Conservation (phyloP, 106 monocot species). For the Iris macrosiphon region DNA sequence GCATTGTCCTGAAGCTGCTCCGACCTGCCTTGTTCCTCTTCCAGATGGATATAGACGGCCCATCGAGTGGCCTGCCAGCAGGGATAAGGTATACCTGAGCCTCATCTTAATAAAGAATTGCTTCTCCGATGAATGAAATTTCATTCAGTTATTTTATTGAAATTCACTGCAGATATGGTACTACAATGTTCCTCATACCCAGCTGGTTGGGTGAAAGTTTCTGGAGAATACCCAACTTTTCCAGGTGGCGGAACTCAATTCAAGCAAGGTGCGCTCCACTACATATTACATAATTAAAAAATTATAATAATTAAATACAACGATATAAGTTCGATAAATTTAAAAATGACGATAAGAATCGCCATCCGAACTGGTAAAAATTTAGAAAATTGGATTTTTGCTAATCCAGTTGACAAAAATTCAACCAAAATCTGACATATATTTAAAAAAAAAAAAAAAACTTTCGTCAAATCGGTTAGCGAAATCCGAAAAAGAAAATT, state of each 20-base stretch:
- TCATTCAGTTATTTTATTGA: neutral
- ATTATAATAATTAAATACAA: too few species aligned
- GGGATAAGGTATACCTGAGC: constrained; percentile 54
- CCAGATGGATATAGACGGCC: constrained; percentile 63
- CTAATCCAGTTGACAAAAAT: too few species aligned
- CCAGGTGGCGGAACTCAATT: constrained; percentile 99
- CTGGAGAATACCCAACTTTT: constrained; percentile 83
- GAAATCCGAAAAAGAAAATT: too few species aligned
- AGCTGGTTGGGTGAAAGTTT: constrained; percentile 91
- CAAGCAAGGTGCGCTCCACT: constrained; percentile 86
- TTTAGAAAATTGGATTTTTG: too few species aligned
- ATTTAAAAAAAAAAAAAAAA: too few species aligned
- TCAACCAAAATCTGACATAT: too few species aligned
- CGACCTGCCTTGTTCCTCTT: constrained; percentile 78
- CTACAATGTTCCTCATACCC: constrained; percentile 75
- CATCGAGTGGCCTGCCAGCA: constrained; percentile 80
- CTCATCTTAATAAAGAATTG: neutral
- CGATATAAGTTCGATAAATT: too few species aligned
- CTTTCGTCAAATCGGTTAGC: too few species aligned
- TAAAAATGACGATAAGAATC: too few species aligned
- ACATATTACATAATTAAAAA: too few species aligned
- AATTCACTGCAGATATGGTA: constrained; percentile 74
- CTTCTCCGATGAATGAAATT: neutral
- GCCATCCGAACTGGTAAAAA: too few species aligned
- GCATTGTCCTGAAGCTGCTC: constrained; percentile 77